A percentile compares a stretch with the other conserved stretches of the same genome.
Evolutionary conservation across 495 filamentous ascomycete species (phyloP).

Genomic region (Penicillium canescens): DNA sequence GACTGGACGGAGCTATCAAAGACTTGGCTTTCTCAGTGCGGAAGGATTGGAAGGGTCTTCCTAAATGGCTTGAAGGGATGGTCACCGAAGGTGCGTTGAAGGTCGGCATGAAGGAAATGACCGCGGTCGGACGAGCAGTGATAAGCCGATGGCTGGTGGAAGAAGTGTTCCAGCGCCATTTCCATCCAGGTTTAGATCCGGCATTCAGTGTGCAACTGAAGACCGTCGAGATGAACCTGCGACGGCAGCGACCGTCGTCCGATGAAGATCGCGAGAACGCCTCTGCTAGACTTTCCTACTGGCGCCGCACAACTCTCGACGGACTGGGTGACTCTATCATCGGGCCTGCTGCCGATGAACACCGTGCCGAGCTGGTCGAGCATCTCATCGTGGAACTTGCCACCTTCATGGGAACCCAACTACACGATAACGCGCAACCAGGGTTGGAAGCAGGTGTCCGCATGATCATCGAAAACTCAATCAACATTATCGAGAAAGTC

Average conservation of each 20-base stretch:
- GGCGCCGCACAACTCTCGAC: constrained; percentile 91
- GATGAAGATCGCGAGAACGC: constrained; percentile 90
- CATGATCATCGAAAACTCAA: constrained; percentile 91
- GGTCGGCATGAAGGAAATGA: constrained; percentile 94
- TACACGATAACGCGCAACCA: constrained; percentile 71
- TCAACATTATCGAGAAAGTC: constrained; percentile 82
- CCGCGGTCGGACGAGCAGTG: constrained; percentile 84
- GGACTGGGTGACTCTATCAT: constrained; percentile 74
- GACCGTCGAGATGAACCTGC: constrained; percentile 85
- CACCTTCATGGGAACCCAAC: constrained; percentile 63
- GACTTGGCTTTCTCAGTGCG: constrained; percentile 93
- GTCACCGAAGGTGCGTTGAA: constrained; percentile 82
- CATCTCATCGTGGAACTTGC: constrained; percentile 70
- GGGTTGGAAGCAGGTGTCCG: constrained; percentile 79
- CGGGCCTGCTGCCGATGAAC: constrained; percentile 60
- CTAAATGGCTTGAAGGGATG: constrained; percentile 71
- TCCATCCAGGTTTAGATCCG: constrained; percentile 83
- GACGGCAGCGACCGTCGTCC: constrained; percentile 65
- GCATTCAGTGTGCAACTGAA: constrained; percentile 77
- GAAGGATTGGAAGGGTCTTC: constrained; percentile 84
- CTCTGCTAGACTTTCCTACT: constrained; percentile 82
- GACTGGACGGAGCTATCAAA: constrained; percentile 91
- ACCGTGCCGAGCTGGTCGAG: constrained; percentile 65
- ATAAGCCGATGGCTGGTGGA: constrained; percentile 90
- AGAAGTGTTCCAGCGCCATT: constrained; percentile 85